phyloP scores from a whole-genome alignment of 106 monocot species.

The Ottelia alismoides region DNA sequence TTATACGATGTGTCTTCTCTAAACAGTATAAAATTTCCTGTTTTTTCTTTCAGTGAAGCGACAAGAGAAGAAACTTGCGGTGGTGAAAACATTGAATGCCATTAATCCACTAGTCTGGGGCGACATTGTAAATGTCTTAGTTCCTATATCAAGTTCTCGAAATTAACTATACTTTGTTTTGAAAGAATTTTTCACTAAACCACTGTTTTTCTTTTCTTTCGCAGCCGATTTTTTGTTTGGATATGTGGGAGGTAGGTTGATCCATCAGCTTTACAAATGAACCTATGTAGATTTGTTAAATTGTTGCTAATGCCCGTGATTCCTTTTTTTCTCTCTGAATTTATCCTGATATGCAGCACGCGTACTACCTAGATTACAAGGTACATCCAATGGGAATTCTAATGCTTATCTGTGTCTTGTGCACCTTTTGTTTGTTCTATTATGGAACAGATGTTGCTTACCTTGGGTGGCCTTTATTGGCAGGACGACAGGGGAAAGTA shows the following conservation, averaged over 20 bases:
- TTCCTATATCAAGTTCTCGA: neutral
- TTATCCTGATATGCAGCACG: no score
- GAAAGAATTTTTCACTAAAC: neutral
- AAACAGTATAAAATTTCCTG: no score
- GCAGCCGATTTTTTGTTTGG: conserved; percentile 79
- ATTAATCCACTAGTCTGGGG: conserved; percentile 69
- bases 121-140: conserved; percentile 55
- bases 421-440: no score
- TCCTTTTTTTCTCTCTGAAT: no score
- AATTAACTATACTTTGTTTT: neutral
- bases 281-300: no score
- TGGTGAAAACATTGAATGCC: conserved; percentile 79
- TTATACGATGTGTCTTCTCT: no score
- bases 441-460: no score
- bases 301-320: no score
- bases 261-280: no score
- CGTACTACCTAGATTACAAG: conserved; percentile 91
- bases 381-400: no score
- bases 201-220: conserved; percentile 7
- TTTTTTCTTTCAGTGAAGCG: conserved; percentile 43
- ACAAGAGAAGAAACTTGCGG: conserved; percentile 56
- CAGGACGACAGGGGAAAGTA: conserved; percentile 75
- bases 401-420: no score
- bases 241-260: conserved; percentile 92
- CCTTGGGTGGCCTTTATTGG: no score